phyloP scores from a whole-genome alignment of 768 basidiomycete genomes.

The Leccinum subtestaceum region DNA sequence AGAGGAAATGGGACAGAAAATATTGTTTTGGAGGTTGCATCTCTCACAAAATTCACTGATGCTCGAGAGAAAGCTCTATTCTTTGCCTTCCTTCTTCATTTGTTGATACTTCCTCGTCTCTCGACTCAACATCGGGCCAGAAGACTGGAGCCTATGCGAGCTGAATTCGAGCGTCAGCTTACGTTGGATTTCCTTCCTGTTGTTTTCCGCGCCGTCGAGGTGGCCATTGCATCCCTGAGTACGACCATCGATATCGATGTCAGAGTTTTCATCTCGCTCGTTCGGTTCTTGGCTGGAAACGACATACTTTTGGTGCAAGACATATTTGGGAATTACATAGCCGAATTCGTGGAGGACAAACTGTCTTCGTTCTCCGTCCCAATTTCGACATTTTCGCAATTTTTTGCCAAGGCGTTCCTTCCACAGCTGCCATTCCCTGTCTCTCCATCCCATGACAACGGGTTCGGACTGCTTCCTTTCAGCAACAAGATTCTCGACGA shows the following conservation, averaged over 20 bases:
- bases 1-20: slow-evolving; percentile 1
- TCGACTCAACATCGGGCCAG: slow-evolving; percentile 42
- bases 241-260: slow-evolving; percentile 51
- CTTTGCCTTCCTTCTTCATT: slow-evolving; percentile 39
- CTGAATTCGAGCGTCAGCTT: slow-evolving; percentile 33
- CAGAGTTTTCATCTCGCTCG: slow-evolving; percentile 45
- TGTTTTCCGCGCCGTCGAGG: slow-evolving; percentile 34
- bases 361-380: slow-evolving; percentile 21
- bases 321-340: slow-evolving; percentile 31
- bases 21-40: slow-evolving; percentile 12
- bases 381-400: slow-evolving; percentile 17
- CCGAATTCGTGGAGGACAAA: slow-evolving; percentile 20
- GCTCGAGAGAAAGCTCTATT: slow-evolving; percentile 24
- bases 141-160: slow-evolving; percentile 24
- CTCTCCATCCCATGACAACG: neutral
- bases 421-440: neutral
- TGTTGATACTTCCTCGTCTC: slow-evolving; percentile 36
- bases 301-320: slow-evolving; percentile 18
- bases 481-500: slow-evolving; percentile 42
- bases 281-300: slow-evolving; percentile 36
- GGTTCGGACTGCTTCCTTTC: slow-evolving; percentile 37
- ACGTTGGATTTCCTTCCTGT: slow-evolving; percentile 39
- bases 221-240: slow-evolving; percentile 18
- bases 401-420: slow-evolving; percentile 20
- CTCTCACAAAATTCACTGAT: neutral